These are phyloP conservation scores for Tilletia indica DNA, from an alignment of 1,284 basidiomycete species.

Conservation along the genomic window DNA sequence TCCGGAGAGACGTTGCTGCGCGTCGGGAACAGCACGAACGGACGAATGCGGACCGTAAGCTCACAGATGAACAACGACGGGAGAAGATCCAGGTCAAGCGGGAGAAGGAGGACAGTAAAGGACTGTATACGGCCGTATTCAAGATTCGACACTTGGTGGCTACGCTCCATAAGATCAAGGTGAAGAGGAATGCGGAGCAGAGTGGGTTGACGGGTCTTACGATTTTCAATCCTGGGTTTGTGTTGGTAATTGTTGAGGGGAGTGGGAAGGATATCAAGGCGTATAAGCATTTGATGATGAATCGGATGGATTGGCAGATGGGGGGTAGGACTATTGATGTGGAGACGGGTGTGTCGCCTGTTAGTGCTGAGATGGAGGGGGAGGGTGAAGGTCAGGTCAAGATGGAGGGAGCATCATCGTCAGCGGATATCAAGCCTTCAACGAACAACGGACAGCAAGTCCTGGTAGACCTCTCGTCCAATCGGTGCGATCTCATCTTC, in stretches of 20 bases:
- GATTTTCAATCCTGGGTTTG: conserved; percentile 84
- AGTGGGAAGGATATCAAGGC: conserved; percentile 78
- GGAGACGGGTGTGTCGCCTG: conserved; percentile 61
- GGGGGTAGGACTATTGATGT: conserved; percentile 72
- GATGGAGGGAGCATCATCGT: conserved; percentile 35
- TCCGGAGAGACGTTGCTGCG: conserved; percentile 86
- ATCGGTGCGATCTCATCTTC: conserved; percentile 87
- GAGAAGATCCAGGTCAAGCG: conserved; percentile 71
- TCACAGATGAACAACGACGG: conserved; percentile 82
- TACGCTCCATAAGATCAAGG: conserved; percentile 91
- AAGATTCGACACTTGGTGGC: conserved; percentile 87
- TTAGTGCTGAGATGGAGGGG: background rate
- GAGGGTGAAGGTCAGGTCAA: conserved; percentile 26
- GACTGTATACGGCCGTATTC: conserved; percentile 81
- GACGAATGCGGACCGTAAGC: conserved; percentile 82
- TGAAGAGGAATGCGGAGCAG: conserved; percentile 91
- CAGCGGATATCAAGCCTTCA: background rate
- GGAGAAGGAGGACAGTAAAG: conserved; percentile 71
- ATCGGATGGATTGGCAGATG: conserved; percentile 92
- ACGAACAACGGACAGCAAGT: background rate
- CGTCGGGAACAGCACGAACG: conserved; percentile 85
- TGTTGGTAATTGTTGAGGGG: conserved; percentile 90
- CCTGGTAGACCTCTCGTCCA: conserved; percentile 68
- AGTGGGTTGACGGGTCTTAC: conserved; percentile 80
- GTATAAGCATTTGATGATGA: conserved; percentile 82